Base-by-base conservation (phyloP, 2,329 filamentous ascomycete genomes). In the Diaporthe amygdali region DNA sequence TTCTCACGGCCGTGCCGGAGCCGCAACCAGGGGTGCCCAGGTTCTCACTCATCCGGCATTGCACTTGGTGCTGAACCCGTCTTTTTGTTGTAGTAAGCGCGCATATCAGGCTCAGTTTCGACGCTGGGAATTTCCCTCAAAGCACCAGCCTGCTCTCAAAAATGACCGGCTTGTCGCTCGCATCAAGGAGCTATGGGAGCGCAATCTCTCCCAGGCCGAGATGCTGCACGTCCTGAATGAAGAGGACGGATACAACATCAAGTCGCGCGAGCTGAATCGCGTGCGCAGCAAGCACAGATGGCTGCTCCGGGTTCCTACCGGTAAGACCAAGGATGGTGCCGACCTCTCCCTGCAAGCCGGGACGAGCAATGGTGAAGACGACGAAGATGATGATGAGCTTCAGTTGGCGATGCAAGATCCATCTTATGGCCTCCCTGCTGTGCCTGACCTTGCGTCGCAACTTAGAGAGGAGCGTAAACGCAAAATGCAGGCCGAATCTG, bases 51-150 rank as follows among this genome's bases (percentile, higher is more conserved):
- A 49, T 37, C 20, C n/a, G 20, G 30, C 4, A 8, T 44, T 34
- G 15, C 9, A 39, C 12, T n/a, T 37, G 17, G n/a, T 27, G 27
- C 55, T 68, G 46, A 68, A 34, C 25, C 2, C 9, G 34, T 55
- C 73, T 22, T 6, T 25, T 12, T 37, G 5, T 37, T 52, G 68
- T 81, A 93, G 93, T 80, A 94, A 94, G 84, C 91, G 93, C 72
- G 91, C 92, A 52, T 94, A 92, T 73, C 93, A 94, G 80, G 90
- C 87, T 4, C 92, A 94, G 75, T 94, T 95, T 81, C 92, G 91
- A 77, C 86, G 90, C 79, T 96, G 94, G 94, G 88, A 90, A 9
- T 96, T 96, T 75, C 93, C 93, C 17, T 89, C 87, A 71, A 94
- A 94, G 79, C 90, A 93, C 75, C 90, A 91, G 72, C 90, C 91